Percentiles rank a stretch among this genome's conserved stretches.
Conservation (phyloP, 148 eudicot genomes). For the Rhododendron henanense region DNA sequence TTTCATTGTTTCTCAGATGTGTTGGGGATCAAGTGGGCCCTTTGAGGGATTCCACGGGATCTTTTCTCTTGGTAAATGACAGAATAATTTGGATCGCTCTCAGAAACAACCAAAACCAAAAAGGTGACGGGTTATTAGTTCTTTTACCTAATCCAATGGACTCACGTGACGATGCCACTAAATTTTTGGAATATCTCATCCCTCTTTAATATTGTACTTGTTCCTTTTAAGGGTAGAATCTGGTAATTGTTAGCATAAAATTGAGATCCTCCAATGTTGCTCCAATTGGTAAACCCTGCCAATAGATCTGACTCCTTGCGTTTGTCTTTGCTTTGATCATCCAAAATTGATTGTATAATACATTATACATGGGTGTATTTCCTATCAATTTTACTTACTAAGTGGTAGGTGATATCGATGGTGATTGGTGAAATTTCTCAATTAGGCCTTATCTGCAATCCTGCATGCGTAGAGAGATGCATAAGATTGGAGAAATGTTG, state of each 20-base stretch:
- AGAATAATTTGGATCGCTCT: neutral
- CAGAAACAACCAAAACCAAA: neutral
- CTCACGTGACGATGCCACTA: neutral
- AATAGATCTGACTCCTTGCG: neutral
- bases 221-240: neutral
- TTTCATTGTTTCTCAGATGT: neutral
- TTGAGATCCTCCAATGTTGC: neutral
- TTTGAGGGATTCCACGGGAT: neutral
- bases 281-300: neutral
- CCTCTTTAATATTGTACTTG: neutral
- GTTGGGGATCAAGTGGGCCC: neutral
- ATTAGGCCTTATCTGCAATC: neutral
- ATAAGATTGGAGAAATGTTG: neutral
- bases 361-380: neutral
- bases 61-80: neutral
- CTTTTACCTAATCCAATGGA: neutral
- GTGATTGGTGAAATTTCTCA: neutral
- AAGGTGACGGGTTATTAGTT: neutral
- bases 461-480: neutral
- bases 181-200: neutral
- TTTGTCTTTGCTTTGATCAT: neutral
- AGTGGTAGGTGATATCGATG: neutral
- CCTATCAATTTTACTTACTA: neutral
- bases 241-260: neutral
- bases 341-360: too few species aligned